These are phyloP conservation scores for Setaria viridis DNA, from an alignment of 202 grass and related monocot species.

Conservation along the genomic window DNA sequence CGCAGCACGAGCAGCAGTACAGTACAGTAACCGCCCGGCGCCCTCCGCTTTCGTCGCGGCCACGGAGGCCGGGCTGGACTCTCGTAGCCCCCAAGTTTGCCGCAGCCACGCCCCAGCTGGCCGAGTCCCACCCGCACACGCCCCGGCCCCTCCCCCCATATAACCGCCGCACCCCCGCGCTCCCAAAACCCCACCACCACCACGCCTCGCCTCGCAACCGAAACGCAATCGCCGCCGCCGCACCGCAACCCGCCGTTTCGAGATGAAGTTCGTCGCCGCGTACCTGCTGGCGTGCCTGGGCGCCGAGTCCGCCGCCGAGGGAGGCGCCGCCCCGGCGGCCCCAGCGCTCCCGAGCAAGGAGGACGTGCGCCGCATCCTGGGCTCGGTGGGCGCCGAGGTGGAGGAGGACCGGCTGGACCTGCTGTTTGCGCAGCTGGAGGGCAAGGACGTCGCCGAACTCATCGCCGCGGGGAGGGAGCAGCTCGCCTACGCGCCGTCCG, in stretches of 20 bases:
- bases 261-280: slow-evolving; percentile 51
- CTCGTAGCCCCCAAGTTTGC: neutral
- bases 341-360: slow-evolving; percentile 9
- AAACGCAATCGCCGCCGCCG: neutral
- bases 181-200: neutral
- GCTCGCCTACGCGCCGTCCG: slow-evolving; percentile 33
- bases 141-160: neutral
- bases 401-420: slow-evolving; percentile 40
- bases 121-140: neutral
- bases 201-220: neutral
- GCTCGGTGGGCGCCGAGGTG: slow-evolving; percentile 41
- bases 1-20: no score
- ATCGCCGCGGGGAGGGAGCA: slow-evolving; percentile 38
- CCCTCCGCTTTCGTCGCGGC: neutral
- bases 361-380: slow-evolving; percentile 38
- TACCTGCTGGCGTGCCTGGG: slow-evolving; percentile 51
- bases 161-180: neutral
- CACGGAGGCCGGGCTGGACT: neutral
- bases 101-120: neutral
- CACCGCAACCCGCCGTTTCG: neutral
- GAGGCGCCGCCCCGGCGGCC: neutral
- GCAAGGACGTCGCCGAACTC: slow-evolving; percentile 43
- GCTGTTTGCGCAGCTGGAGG: slow-evolving; percentile 31
- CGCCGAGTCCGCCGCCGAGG: neutral
- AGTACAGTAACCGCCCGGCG: no score